Conservation (phyloP, 495 filamentous ascomycete species). For the Aspergillus egyptiacus region DNA sequence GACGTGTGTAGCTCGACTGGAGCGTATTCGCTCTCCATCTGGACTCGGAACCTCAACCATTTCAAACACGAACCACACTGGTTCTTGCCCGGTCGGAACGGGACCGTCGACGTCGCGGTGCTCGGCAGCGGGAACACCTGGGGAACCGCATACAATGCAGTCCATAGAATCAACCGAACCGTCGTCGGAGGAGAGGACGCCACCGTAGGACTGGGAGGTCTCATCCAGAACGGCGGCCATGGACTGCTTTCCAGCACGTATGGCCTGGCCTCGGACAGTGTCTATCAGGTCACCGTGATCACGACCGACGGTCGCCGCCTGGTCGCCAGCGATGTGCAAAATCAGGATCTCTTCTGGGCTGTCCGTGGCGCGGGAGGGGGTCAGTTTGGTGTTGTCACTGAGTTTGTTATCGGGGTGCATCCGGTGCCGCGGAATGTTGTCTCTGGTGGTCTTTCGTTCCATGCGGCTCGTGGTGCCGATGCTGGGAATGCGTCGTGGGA, state of each 20-base stretch:
- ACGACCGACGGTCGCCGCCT: conserved; percentile 42
- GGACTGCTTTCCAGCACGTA: conserved; percentile 45
- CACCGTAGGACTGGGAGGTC: conserved; percentile 41
- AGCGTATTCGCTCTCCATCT: conserved; percentile 41
- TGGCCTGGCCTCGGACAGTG: conserved; percentile 51
- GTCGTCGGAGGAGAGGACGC: conserved; percentile 24
- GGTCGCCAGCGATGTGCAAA: conserved; percentile 39
- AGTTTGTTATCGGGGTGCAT: conserved; percentile 32
- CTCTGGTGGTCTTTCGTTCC: conserved; percentile 21
- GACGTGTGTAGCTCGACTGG: conserved; percentile 38
- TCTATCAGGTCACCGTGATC: conserved; percentile 47
- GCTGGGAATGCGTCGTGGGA: conserved; percentile 36
- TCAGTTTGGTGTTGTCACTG: conserved; percentile 35
- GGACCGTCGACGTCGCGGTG: conserved; percentile 21
- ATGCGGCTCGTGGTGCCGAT: conserved; percentile 25
- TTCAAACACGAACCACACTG: conserved; percentile 26
- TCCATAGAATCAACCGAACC: conserved; percentile 12
- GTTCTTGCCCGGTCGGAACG: conserved; percentile 19
- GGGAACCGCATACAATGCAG: conserved; percentile 14
- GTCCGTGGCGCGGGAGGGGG: conserved; percentile 27
- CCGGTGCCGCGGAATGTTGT: conserved; percentile 30
- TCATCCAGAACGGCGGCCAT: conserved; percentile 54
- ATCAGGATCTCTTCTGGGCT: conserved; percentile 52
- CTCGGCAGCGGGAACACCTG: conserved; percentile 23
- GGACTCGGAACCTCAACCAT: conserved; percentile 43